Evolutionary conservation across 805 yeast genomes (phyloP).

Genomic region (Komagataella phaffii): DNA sequence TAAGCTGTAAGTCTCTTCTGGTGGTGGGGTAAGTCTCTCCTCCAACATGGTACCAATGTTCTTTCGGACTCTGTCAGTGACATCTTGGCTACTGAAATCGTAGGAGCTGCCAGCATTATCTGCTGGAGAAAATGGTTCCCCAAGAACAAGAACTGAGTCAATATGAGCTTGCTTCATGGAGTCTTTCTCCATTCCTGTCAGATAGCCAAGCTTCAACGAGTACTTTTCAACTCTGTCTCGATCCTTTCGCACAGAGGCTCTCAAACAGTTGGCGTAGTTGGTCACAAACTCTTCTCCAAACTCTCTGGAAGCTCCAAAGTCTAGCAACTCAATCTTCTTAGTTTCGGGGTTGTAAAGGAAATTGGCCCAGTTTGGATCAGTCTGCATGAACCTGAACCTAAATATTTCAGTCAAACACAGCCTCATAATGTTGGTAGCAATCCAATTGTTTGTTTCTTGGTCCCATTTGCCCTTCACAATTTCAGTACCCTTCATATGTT

Average conservation of each 20-base stretch:
- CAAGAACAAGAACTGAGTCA: constrained; percentile 78
- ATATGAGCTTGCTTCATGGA: constrained; percentile 88
- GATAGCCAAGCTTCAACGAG: constrained; percentile 68
- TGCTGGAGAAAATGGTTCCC: constrained; percentile 75
- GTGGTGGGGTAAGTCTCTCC: constrained; percentile 92
- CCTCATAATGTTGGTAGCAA: constrained; percentile 78
- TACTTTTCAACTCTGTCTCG: constrained; percentile 46
- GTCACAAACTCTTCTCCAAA: constrained; percentile 54
- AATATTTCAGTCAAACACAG: constrained; percentile 80
- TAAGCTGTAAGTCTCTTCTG: constrained; percentile 94
- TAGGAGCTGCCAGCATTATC: constrained; percentile 36
- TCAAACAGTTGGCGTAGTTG: constrained; percentile 56
- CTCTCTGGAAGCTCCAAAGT: constrained; percentile 90
- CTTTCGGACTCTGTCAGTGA: constrained; percentile 82
- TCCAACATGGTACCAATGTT: constrained; percentile 83
- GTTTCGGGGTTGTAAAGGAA: constrained; percentile 70
- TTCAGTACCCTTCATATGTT: constrained; percentile 70
- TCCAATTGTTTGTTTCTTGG: constrained; percentile 66
- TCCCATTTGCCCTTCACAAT: constrained; percentile 64
- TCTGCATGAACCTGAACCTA: constrained; percentile 83
- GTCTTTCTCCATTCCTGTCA: constrained; percentile 82
- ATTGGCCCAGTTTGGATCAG: constrained; percentile 99
- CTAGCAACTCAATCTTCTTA: constrained; percentile 69
- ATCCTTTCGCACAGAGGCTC: constrained; percentile 64
- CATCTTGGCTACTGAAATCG: constrained; percentile 76